Percentiles rank a stretch among this genome's conserved stretches.
phyloP scores from a whole-genome alignment of 1,139 yeast species.

The Diutina scorzettiae region DNA sequence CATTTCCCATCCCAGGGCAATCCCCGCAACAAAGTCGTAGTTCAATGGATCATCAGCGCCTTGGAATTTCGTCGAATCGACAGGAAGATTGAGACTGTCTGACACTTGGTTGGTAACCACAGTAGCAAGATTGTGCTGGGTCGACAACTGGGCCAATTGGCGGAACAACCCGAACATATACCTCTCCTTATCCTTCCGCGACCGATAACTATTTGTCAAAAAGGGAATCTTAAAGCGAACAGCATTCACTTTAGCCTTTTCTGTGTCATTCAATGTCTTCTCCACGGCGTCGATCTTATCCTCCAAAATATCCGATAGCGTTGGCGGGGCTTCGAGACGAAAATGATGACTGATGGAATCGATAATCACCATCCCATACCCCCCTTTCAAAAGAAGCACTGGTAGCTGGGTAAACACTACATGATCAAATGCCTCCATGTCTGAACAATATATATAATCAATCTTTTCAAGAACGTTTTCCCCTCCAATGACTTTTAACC shows the following conservation, averaged over 20 bases:
- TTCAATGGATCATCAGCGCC: constrained; percentile 2
- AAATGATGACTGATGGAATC: constrained; percentile 2
- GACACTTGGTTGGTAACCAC: constrained; percentile 1
- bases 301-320: background rate
- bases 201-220: background rate
- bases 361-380: background rate
- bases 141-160: background rate
- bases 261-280: background rate
- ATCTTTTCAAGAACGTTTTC: background rate
- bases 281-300: background rate
- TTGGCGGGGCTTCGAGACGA: background rate
- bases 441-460: background rate
- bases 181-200: background rate
- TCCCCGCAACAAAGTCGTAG: background rate
- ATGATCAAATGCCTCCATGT: constrained; percentile 1
- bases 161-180: background rate
- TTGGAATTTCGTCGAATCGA: background rate
- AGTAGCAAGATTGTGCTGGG: background rate
- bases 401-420: background rate
- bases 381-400: background rate
- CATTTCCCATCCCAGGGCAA: constrained; percentile 1
- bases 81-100: background rate
- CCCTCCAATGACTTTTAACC: background rate
- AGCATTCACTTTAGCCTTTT: no score
- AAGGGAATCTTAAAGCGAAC: no score